A percentile compares a stretch with the other conserved stretches of the same genome.
phyloP scores from a whole-genome alignment of 371 early-diverging fungal genomes.

The Mucor indicus region DNA sequence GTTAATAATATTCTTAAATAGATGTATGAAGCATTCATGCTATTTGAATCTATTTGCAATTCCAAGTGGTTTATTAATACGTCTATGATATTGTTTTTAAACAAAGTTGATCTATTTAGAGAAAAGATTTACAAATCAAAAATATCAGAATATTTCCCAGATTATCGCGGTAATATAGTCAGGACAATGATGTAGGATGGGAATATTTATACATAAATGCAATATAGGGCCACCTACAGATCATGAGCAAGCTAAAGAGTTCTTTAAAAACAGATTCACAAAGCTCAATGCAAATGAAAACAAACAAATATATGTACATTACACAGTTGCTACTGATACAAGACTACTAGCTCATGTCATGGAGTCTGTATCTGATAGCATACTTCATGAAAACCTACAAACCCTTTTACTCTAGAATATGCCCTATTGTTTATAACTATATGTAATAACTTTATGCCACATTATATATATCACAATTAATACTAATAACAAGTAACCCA shows the following conservation, averaged over 20 bases:
- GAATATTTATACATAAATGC: background rate
- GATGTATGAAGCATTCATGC: slow-evolving; percentile 89
- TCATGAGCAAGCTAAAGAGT: slow-evolving; percentile 21
- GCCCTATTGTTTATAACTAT: too few species aligned
- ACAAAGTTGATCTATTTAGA: slow-evolving; percentile 92
- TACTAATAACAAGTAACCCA: too few species aligned
- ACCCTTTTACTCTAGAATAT: slow-evolving; percentile 26
- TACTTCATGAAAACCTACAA: slow-evolving; percentile 40
- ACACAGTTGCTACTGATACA: slow-evolving; percentile 56
- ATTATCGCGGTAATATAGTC: slow-evolving; percentile 61
- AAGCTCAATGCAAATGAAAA: slow-evolving; percentile 24
- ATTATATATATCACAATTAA: too few species aligned
- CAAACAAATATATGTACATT: slow-evolving; percentile 54
- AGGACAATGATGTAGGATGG: background rate
- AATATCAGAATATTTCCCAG: slow-evolving; percentile 81
- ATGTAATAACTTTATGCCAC: too few species aligned
- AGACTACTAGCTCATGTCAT: slow-evolving; percentile 48
- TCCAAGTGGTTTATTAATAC: slow-evolving; percentile 89
- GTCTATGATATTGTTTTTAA: slow-evolving; percentile 90
- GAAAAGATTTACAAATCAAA: slow-evolving; percentile 75
- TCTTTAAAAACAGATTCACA: slow-evolving; percentile 36
- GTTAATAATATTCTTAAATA: background rate
- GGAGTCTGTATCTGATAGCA: slow-evolving; percentile 51
- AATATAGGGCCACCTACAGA: slow-evolving; percentile 13
- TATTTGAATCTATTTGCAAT: slow-evolving; percentile 91